phyloP scores from a whole-genome alignment of 768 basidiomycete species.

The Lentinula guzmanii region DNA sequence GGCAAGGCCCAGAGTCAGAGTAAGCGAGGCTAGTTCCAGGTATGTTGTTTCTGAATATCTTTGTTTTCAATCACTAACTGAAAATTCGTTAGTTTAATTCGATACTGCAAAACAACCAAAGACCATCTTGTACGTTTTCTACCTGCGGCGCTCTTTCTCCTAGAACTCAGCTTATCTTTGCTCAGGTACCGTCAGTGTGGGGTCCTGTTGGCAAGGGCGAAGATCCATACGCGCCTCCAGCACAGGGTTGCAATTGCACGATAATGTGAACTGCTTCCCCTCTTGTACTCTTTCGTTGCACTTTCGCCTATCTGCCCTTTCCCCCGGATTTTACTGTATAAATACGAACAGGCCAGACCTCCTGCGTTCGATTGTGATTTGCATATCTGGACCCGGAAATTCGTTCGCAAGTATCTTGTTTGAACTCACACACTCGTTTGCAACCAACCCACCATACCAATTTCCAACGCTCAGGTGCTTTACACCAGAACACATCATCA shows the following conservation, averaged over 20 bases:
- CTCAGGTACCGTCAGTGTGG: conserved; percentile 89
- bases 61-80: not conserved
- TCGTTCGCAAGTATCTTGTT: conserved; percentile 6
- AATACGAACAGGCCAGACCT: not conserved
- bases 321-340: not conserved
- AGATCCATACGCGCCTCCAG: conserved; percentile 88
- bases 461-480: not conserved
- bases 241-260: conserved; percentile 64
- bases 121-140: conserved; percentile 71
- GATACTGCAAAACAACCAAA: conserved; percentile 90
- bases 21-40: conserved; percentile 90
- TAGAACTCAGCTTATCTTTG: conserved; percentile 7
- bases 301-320: not conserved
- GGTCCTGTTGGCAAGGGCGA: conserved; percentile 84
- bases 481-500: not conserved
- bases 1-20: conserved; percentile 79
- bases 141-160: conserved; percentile 5
- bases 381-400: not conserved
- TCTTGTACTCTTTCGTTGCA: not conserved
- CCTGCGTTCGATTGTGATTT: not conserved
- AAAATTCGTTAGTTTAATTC: conserved; percentile 61
- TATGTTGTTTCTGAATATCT: conserved; percentile 27
- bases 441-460: not conserved
- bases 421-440: conserved; percentile 2
- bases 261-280: conserved; percentile 48